Base-by-base conservation (phyloP, 2,329 filamentous ascomycete species). In the Claviceps pusilla region DNA sequence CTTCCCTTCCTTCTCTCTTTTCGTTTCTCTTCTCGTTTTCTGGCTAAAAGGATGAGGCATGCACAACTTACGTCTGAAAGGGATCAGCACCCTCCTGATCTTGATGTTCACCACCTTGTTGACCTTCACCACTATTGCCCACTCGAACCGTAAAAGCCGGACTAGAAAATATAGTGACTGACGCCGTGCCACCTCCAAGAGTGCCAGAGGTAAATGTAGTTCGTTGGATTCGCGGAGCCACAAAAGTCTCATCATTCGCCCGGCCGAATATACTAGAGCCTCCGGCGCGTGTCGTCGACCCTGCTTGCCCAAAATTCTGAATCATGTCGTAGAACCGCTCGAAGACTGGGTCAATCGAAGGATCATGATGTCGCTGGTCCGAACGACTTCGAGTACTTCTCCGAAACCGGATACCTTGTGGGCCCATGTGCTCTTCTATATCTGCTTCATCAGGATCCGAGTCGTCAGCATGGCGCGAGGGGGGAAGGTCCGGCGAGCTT, bases 391-490 rank as follows among this genome's bases (percentile, higher is more conserved):
- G 64, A 33, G 69, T 66, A 19, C 65, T 67, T 35, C 68, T 70
- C 33, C 67, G 67, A 52, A 70, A 68, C 48, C 67, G 66, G 56
- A 76, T 68, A 9, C 72, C 71, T 42, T 70, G 65, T 2, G 71
- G 69, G 0, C 69, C 71, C n/a, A 73, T 50, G 42, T 76, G 70
- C 33, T 81, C 74, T 29, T 80, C 76, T 56, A 82, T 78, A 60
- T 82, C 76, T 31, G 69, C 76, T 59, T 81, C 78, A 14, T 80
- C 79, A 1, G 78, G 78, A 55, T 83, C 80, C 2, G 78, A 78
- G 56, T 76, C 71, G 51, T 70, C 65, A 50, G 70, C 67, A 49
- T 60, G 55, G 45, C 57, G 63, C 43, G 57, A 59, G n/a, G 61
- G 62, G 16, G 59, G 54, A n/a, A 58, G 56, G 53, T 65, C 65